phyloP scores from a whole-genome alignment of 192 early-diverging fungal species.

The Nowakowskiella sp. region DNA sequence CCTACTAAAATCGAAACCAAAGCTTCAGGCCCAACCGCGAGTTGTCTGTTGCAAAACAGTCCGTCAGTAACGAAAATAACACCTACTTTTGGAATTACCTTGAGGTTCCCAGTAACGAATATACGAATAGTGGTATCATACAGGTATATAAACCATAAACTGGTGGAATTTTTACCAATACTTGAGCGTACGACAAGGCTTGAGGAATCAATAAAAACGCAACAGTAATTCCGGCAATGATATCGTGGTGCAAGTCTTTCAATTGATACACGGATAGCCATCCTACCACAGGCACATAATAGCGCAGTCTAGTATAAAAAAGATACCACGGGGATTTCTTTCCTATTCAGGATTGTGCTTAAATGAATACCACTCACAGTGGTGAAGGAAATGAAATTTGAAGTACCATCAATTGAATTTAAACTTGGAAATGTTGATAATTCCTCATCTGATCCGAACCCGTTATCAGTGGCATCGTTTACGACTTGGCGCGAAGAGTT shows the following conservation, averaged over 20 bases:
- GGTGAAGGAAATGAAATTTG: too few relatives aligned
- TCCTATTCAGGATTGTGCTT: too few relatives aligned
- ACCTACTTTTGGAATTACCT: slow-evolving; percentile 32
- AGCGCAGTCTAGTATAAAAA: slow-evolving; percentile 62
- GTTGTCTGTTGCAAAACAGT: slow-evolving; percentile 47
- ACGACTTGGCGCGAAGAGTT: too few relatives aligned
- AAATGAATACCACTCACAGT: too few relatives aligned
- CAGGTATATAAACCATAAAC: slow-evolving; percentile 89
- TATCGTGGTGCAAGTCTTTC: slow-evolving; percentile 55
- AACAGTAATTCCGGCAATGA: slow-evolving; percentile 79
- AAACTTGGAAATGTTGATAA: too few relatives aligned
- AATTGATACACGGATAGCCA: slow-evolving; percentile 83
- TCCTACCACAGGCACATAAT: slow-evolving; percentile 88
- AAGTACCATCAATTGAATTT: too few relatives aligned
- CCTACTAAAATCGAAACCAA: slow-evolving; percentile 81
- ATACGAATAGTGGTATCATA: slow-evolving; percentile 73
- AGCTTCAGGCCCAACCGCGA: slow-evolving; percentile 93
- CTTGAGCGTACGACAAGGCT: slow-evolving; percentile 80
- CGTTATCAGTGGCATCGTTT: too few relatives aligned
- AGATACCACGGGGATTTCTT: too few relatives aligned
- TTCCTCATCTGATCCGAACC: too few relatives aligned
- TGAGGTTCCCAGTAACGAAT: slow-evolving; percentile 88
- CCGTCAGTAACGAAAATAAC: slow-evolving; percentile 10
- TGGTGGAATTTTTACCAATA: slow-evolving; percentile 72
- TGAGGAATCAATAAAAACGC: slow-evolving; percentile 44